These are phyloP conservation scores for Irineochytrium annulatum DNA, from an alignment of 192 early-diverging fungal genomes.

Conservation along the genomic window DNA sequence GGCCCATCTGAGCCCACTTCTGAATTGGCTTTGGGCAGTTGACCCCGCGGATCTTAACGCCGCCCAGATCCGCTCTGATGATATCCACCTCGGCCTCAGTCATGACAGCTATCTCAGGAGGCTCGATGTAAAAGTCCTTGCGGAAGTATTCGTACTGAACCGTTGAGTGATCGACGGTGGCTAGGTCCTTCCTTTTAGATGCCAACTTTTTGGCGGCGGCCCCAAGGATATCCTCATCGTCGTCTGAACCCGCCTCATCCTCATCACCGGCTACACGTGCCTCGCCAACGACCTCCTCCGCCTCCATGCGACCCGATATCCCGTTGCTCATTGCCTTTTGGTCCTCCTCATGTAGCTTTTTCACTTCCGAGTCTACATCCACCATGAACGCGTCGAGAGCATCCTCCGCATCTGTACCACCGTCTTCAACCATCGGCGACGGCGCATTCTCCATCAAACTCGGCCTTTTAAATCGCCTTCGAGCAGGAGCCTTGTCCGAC, in stretches of 20 bases:
- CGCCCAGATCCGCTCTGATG: slow-evolving; percentile 80
- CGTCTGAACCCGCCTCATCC: slow-evolving; percentile 17
- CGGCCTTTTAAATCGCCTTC: too few species aligned
- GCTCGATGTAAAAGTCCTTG: slow-evolving; percentile 95
- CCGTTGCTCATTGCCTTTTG: slow-evolving; percentile 4
- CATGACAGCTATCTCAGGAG: slow-evolving; percentile 79
- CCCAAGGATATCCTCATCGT: slow-evolving; percentile 41
- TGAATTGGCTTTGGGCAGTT: slow-evolving; percentile 90
- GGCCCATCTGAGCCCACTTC: slow-evolving; percentile 93
- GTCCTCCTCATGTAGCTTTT: slow-evolving; percentile 63
- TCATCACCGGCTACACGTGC: slow-evolving; percentile 19
- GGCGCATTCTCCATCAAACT: too few species aligned
- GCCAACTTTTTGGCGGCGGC: slow-evolving; percentile 68
- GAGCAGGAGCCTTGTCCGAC: too few species aligned
- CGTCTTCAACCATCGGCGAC: too few species aligned
- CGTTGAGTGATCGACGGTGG: slow-evolving; percentile 78
- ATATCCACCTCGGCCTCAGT: slow-evolving; percentile 80
- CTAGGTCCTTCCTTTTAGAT: slow-evolving; percentile 87
- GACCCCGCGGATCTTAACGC: slow-evolving; percentile 87
- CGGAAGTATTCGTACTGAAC: slow-evolving; percentile 83
- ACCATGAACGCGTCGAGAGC: slow-evolving; percentile 82
- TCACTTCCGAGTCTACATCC: slow-evolving; percentile 70
- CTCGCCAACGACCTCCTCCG: slow-evolving; percentile 16
- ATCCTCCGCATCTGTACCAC: slow-evolving; percentile 34
- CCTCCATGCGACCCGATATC: neutral